Percentiles rank a stretch among this genome's conserved stretches.
phyloP scores from a whole-genome alignment of 345 rosid species.

The Citrus inodora region DNA sequence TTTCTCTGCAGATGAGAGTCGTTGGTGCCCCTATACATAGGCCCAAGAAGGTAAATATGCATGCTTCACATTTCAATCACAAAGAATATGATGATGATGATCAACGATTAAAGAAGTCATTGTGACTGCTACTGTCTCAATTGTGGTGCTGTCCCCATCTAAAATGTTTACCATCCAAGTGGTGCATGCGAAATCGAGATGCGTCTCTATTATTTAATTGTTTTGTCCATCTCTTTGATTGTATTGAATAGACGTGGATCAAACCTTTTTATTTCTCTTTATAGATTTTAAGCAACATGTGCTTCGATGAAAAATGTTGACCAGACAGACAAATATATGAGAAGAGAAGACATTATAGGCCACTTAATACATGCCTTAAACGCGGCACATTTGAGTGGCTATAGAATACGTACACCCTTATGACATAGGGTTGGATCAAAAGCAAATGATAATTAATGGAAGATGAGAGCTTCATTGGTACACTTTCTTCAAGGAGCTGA shows the following conservation, averaged over 20 bases:
- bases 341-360: too few species aligned
- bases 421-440: too few species aligned
- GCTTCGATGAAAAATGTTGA: background rate
- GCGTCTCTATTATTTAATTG: background rate
- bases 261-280: background rate
- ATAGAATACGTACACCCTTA: too few species aligned
- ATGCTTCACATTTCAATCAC: background rate
- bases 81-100: background rate
- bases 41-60: background rate
- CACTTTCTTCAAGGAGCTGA: too few species aligned
- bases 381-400: background rate
- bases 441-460: too few species aligned
- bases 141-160: background rate
- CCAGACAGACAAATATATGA: background rate
- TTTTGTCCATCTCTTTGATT: too few species aligned
- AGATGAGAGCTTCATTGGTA: too few species aligned
- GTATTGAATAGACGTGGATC: background rate
- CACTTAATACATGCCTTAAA: background rate
- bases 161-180: slow-evolving; percentile 1
- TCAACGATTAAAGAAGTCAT: background rate
- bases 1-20: background rate
- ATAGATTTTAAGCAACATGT: background rate
- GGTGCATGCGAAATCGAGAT: background rate
- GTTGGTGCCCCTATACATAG: background rate
- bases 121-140: background rate